Base-by-base conservation (phyloP, 495 filamentous ascomycete genomes). In the Xylaria scruposa region DNA sequence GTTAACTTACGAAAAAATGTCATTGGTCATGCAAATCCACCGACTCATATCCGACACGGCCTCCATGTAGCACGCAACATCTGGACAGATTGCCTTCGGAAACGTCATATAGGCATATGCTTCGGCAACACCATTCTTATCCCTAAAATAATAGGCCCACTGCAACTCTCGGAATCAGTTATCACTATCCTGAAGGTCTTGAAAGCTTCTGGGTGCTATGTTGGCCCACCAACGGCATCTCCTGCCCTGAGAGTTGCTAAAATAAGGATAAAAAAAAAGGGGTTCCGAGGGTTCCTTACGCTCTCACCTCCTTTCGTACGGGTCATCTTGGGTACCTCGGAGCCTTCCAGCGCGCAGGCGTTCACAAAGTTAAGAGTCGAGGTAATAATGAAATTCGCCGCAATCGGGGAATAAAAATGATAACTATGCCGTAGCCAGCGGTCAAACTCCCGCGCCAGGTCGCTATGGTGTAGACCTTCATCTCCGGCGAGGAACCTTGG, bases 1-100 rank as follows among this genome's bases (percentile, higher is more conserved):
- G 15, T 31, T 4, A 15, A 47, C 61, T 64, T n/a, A 64, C 61
- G 61, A 64, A 47, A 46, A 12, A n/a, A 64, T 5, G 24, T 64
- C 61, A 13, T 64, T 64, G 2, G 26, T 13, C 4, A 29, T 12
- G 61, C 61, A 46, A 26, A 64, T 2, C n/a, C 15, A 64, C 42
- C 38, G 19, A 13, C 2, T 47, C 61, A 64, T 64, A n/a, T 64
- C 61, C 38, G n/a, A 4, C 3, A 63, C 13, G 3, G 40, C 24
- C 61, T 47, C 40, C 24, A 64, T 47, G 6, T 46, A 64, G 24
- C 21, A 12, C 21, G 21, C 24, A 13, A n/a, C 5, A 17, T 64
- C 42, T 1, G 61, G 61, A n/a, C 61, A 64, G 17, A 64, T 26
- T 21, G 38, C 24, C 61, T 47, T 31, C 10, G 61, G 61, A 13